Evolutionary conservation across 345 rosid genomes (phyloP).

Genomic region (Ricinus communis): DNA sequence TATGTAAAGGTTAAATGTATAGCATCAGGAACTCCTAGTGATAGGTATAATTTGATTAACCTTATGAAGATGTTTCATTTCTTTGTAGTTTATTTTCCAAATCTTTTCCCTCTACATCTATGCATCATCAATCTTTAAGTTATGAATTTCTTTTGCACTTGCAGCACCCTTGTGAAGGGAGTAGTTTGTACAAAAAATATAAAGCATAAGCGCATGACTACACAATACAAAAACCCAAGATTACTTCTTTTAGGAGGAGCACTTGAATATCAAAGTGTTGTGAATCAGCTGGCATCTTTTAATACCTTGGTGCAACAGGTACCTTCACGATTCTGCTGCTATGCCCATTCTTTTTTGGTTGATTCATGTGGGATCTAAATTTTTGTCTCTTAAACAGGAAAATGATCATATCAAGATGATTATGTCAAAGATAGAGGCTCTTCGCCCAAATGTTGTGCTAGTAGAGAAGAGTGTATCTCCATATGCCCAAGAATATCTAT

Average conservation of each 20-base stretch:
- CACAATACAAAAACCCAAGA: slow-evolving; percentile 92
- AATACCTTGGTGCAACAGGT: slow-evolving; percentile 89
- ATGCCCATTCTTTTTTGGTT: slow-evolving; percentile 3
- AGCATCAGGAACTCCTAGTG: slow-evolving; percentile 77
- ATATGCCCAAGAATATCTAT: slow-evolving; percentile 73
- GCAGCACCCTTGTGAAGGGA: slow-evolving; percentile 81
- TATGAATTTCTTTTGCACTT: slow-evolving; percentile 22
- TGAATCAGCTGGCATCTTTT: slow-evolving; percentile 86
- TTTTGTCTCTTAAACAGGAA: slow-evolving; percentile 54
- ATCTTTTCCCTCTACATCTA: background rate
- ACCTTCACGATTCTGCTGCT: slow-evolving; percentile 12
- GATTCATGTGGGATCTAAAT: slow-evolving; percentile 1
- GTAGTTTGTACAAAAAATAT: slow-evolving; percentile 95
- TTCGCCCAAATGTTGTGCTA: slow-evolving; percentile 86
- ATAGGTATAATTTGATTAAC: slow-evolving; percentile 53
- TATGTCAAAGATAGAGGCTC: slow-evolving; percentile 77
- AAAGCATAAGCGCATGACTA: slow-evolving; percentile 97
- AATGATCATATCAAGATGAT: slow-evolving; percentile 82
- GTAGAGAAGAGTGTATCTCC: slow-evolving; percentile 97
- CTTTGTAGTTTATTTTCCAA: background rate
- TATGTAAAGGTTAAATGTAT: slow-evolving; percentile 96
- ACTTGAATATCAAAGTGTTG: slow-evolving; percentile 79
- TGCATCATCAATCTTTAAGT: slow-evolving; percentile 14
- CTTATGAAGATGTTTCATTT: slow-evolving; percentile 5
- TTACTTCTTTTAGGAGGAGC: slow-evolving; percentile 90